Conservation (phyloP, 73 alveolate species). For the Symbiodinium natans region DNA sequence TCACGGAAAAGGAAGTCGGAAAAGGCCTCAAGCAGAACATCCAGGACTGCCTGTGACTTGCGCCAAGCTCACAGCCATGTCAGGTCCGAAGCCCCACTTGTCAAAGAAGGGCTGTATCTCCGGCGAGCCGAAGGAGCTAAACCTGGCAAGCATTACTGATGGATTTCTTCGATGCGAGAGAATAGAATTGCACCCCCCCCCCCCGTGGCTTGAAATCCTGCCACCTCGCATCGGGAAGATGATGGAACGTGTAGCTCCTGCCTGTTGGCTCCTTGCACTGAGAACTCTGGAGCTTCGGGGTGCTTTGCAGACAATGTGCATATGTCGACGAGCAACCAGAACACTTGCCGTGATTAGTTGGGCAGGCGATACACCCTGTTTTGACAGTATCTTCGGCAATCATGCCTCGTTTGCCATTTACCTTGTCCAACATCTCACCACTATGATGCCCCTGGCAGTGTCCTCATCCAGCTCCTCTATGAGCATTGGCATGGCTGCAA, state of each 20-base stretch:
- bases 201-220: neutral
- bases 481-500: constrained; percentile 72
- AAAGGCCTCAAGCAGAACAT: too few species aligned
- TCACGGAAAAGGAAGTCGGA: too few species aligned
- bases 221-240: constrained; percentile 51
- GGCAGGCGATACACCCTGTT: neutral
- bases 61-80: constrained; percentile 14
- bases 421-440: neutral
- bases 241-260: constrained; percentile 30
- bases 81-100: constrained; percentile 90
- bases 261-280: constrained; percentile 35
- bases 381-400: neutral
- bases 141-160: neutral
- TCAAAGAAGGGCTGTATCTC: constrained; percentile 87
- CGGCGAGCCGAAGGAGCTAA: constrained; percentile 48
- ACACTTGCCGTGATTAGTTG: neutral
- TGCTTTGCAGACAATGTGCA: too few species aligned
- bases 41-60: too few species aligned
- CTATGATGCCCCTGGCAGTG: neutral
- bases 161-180: neutral
- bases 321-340: too few species aligned
- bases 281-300: too few species aligned
- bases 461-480: constrained; percentile 90
- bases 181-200: neutral
- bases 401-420: neutral